Percentiles rank a stretch among this genome's conserved stretches.
Conservation (phyloP, 2,329 filamentous ascomycete genomes). For the Phyllosticta citriasiana region DNA sequence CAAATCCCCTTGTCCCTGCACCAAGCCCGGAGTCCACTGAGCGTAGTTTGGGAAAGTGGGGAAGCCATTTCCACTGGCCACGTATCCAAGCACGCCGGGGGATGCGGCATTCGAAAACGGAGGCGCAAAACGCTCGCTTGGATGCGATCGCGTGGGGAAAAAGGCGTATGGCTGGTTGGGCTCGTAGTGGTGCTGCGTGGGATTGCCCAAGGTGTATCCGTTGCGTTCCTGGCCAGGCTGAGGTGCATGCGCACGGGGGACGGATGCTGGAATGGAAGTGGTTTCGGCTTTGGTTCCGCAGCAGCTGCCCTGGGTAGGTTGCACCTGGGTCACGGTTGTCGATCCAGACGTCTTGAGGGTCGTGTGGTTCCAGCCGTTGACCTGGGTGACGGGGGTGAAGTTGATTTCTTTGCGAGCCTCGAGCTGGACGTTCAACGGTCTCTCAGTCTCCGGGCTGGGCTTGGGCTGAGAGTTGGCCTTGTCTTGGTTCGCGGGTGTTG, state of each 20-base stretch:
- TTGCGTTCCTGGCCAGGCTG: not conserved
- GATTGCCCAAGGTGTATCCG: not conserved
- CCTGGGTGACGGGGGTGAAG: not conserved
- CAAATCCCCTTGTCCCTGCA: not conserved
- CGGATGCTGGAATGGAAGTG: not conserved
- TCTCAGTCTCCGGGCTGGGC: not conserved
- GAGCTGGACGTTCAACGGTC: conserved; percentile 7
- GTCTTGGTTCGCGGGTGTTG: not conserved
- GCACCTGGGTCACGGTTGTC: not conserved
- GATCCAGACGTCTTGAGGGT: not conserved
- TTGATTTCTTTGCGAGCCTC: conserved; percentile 3
- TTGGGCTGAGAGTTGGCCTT: not conserved
- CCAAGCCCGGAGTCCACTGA: not conserved
- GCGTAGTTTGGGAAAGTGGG: not conserved
- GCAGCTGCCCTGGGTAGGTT: not conserved
- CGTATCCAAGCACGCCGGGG: not conserved
- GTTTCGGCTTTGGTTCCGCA: not conserved
- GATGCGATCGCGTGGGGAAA: not conserved
- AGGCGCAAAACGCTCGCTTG: not conserved
- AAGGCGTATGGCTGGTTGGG: not conserved
- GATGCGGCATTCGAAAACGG: not conserved
- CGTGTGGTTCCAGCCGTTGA: conserved; percentile 7
- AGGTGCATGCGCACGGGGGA: not conserved
- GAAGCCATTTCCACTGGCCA: not conserved
- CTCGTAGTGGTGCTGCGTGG: not conserved